Base-by-base conservation (phyloP, 768 basidiomycete genomes). In the Pluteus cervinus region DNA sequence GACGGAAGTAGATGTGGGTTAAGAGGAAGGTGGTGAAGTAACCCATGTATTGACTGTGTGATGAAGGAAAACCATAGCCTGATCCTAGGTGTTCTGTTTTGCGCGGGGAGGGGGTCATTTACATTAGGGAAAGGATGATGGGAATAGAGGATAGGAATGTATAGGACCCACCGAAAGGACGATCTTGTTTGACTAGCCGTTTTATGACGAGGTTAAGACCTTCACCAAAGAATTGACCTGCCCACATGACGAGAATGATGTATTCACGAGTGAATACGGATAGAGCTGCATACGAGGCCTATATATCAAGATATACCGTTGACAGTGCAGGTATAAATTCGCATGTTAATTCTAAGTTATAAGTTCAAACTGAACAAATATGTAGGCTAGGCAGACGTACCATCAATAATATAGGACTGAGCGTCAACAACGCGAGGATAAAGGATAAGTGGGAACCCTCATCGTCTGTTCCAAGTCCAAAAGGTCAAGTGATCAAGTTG, bases 31-130 rank as follows among this genome's bases (percentile, higher is more conserved):
- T 67, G 4, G 81, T 68, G 46, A 91, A 90, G 58, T 85, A 91
- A 11, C 78, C 88, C 88, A 91, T 89, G 55, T 81, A 88, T 57
- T 91, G 88, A 57, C 85, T 86, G 52, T 91, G 88, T 10, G 86
- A 88, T 1, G 87, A 89, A 0, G 88, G 88, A 48, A 90, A 90
- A 5, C 86, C 88, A 52, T 88, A 90, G 10, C 87, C 87, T 38
- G 71, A 71, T 14, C 79, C 81, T 32, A 76, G 56, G 39, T 67
- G 69, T 29, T 68, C 81, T 81, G 49, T 5, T 8, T 15, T 22
- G 24, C 29, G 20, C 26, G 9, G 26, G 26, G 26, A 9, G 9
- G 14, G 26, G 9, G 26, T 28, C 26, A 14, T 9, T 9, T 28
- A 14, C 9, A 28, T 9, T 14, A 28, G 26, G 26, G 26, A 28